Conservation (phyloP, 2,329 filamentous ascomycete genomes). For the Rugonectria rugulosa region DNA sequence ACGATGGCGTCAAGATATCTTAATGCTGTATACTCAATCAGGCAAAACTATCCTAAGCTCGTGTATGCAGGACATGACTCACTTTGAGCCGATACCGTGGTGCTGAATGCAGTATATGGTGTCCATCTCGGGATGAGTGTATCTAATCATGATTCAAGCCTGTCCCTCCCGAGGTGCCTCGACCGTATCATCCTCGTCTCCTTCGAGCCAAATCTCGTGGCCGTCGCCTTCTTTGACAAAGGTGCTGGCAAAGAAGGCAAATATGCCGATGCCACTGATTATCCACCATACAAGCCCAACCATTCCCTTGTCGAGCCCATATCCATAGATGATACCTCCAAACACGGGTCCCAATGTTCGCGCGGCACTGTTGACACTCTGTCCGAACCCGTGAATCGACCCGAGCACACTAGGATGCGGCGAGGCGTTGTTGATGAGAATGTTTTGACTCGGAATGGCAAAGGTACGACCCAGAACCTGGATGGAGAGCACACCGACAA, state of each 20-base stretch:
- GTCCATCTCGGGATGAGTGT: too few species aligned
- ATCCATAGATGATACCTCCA: slow-evolving; percentile 67
- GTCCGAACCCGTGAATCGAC: slow-evolving; percentile 59
- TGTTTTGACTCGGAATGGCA: slow-evolving; percentile 54
- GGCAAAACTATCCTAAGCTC: too few species aligned
- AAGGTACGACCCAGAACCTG: slow-evolving; percentile 75
- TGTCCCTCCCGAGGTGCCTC: not conserved
- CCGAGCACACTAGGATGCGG: slow-evolving; percentile 57
- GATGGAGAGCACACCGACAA: slow-evolving; percentile 67
- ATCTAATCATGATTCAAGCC: not conserved
- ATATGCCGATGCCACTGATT: slow-evolving; percentile 57
- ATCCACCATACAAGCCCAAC: slow-evolving; percentile 68
- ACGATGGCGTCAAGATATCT: not conserved
- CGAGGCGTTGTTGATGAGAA: slow-evolving; percentile 57
- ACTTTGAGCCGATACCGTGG: too few species aligned
- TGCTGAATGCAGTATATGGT: too few species aligned
- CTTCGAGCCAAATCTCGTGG: slow-evolving; percentile 70
- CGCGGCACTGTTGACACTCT: slow-evolving; percentile 65
- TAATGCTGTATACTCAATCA: not conserved
- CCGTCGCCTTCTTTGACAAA: slow-evolving; percentile 68
- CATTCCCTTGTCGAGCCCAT: slow-evolving; percentile 62
- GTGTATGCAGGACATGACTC: too few species aligned
- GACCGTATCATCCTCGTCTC: slow-evolving; percentile 57
- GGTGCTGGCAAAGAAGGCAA: slow-evolving; percentile 59
- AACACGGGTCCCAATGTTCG: slow-evolving; percentile 67